These are phyloP conservation scores for Leersia perrieri DNA, from an alignment of 176 grass and related monocot species.

Conservation along the genomic window DNA sequence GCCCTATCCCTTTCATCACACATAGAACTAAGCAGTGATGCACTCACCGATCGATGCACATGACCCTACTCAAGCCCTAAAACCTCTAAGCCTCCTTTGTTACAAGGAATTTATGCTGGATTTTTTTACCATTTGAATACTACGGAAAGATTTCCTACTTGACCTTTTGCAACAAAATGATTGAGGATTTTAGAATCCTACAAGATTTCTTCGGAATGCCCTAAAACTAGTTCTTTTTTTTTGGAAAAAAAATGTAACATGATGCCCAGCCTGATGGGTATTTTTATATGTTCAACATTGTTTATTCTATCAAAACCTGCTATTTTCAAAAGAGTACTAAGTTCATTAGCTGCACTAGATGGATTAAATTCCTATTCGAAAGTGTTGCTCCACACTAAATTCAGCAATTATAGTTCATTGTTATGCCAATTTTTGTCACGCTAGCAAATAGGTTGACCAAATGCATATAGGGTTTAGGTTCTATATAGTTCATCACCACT, in stretches of 20 bases:
- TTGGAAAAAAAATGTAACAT: too few species aligned
- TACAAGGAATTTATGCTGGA: background rate
- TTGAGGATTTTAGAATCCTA: background rate
- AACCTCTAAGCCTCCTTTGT: background rate
- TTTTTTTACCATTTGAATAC: background rate
- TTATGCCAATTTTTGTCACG: too few species aligned
- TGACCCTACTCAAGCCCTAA: background rate
- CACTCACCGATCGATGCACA: conserved; percentile 21
- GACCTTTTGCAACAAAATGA: background rate
- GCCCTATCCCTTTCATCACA: conserved; percentile 30
- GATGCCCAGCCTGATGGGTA: too few species aligned
- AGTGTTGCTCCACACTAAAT: background rate
- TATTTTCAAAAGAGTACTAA: background rate
- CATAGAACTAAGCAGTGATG: conserved; percentile 4
- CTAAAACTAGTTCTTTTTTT: too few species aligned
- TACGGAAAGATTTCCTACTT: background rate
- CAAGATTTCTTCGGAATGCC: too few species aligned
- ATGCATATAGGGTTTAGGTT: too few species aligned
- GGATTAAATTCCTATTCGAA: background rate
- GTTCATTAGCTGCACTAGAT: background rate
- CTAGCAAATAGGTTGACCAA: too few species aligned
- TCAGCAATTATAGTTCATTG: background rate
- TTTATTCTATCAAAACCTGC: background rate
- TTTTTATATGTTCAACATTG: background rate
- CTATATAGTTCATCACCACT: too few species aligned